A percentile compares a stretch with the other conserved stretches of the same genome.
Conservation (phyloP, 768 basidiomycete genomes). For the Leccinum longicurvipes region DNA sequence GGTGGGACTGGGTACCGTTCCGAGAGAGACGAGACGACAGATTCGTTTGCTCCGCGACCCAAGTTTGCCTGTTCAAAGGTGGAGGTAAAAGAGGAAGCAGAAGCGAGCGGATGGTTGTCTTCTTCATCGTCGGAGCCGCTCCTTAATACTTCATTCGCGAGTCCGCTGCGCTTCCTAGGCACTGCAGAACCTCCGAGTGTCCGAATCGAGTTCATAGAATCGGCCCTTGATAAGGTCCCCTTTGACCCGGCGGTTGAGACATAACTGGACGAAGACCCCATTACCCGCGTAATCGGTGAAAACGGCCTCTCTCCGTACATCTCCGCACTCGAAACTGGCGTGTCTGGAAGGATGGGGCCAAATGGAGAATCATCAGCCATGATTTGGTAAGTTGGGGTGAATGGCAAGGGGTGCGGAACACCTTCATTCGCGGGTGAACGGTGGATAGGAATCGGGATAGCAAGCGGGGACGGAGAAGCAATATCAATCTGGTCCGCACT, state of each 20-base stretch:
- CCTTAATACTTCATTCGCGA: slow-evolving; percentile 12
- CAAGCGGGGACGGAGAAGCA: slow-evolving; percentile 7
- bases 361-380: slow-evolving; percentile 29
- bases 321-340: slow-evolving; percentile 26
- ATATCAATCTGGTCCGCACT: not conserved
- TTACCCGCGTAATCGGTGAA: slow-evolving; percentile 24
- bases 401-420: slow-evolving; percentile 7
- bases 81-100: not conserved
- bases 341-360: slow-evolving; percentile 30
- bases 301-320: slow-evolving; percentile 28
- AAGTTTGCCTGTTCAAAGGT: not conserved
- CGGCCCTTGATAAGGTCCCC: slow-evolving; percentile 9
- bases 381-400: slow-evolving; percentile 16
- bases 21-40: slow-evolving; percentile 26
- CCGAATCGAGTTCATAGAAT: slow-evolving; percentile 10
- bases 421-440: not conserved
- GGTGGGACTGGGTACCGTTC: slow-evolving; percentile 30
- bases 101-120: not conserved
- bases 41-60: not conserved
- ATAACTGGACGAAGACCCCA: slow-evolving; percentile 15
- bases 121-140: not conserved
- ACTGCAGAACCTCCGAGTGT: slow-evolving; percentile 6
- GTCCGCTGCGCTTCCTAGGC: slow-evolving; percentile 16
- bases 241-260: slow-evolving; percentile 3
- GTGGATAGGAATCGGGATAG: slow-evolving; percentile 2